Evolutionary conservation across 2,329 filamentous ascomycete species (phyloP), one percentile per base, ranked within the genome.

Genomic region (Thielaviopsis populi): DNA sequence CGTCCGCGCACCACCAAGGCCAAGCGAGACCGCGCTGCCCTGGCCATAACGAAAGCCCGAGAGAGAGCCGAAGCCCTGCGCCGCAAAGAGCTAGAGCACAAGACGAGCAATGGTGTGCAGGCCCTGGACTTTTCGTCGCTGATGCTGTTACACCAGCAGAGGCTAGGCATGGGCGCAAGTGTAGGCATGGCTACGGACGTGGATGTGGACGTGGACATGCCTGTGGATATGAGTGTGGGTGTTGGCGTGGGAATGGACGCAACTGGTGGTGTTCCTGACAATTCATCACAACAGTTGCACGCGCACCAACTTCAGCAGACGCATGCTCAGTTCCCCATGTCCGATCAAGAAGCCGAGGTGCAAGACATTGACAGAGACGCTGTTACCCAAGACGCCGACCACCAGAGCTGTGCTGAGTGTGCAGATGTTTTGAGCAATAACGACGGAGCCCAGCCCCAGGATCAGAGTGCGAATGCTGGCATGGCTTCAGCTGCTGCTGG

Each of bases 1-100:
- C 64, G 64, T 37, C 64, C 64, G 4, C 64, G 64, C n/a, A 66
- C 64, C 27, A 66, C 61, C n/a, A 66, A 66, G 56, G 64, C 64
- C 10, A 66, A 66, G 53, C 61, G 61, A 6, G 64, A 66, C n/a
- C 64, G 64, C 30, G 64, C 64, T 30, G 64, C 64, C n/a, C 40
- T 66, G 11, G 61, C 61, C 7, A 58, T 66, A 15, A 66, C 64
- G 1, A 63, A 63, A 40, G 64, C 61, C 54, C 64, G 64, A 22
- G 64, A 66, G 37, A 41, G 42, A 24, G 61, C 64, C 30, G 64
- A 61, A 3, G 48, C 19, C n/a, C 40, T 63, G 6, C 64, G 64
- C 17, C 61, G 63, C 15, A 41, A 48, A 43, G 43, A 43, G 15
- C 19, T 60, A 17, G 22, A 43, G 24, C 40, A n/a, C 15, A 43